Evolutionary conservation across 2,329 filamentous ascomycete genomes (phyloP).

Genomic region (Mycogone perniciosa): DNA sequence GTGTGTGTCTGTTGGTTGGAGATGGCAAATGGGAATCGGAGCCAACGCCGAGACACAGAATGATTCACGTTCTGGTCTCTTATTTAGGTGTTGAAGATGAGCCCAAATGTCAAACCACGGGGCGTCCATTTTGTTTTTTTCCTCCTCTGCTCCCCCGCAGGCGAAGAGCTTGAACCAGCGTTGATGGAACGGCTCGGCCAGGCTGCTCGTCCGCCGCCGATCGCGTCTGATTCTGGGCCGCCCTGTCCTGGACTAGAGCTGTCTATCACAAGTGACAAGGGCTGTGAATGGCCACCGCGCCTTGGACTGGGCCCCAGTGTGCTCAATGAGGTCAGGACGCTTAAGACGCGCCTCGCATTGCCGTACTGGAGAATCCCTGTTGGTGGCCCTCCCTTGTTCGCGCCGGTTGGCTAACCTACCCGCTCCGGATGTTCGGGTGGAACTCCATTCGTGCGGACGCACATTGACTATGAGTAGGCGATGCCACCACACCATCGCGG

Average conservation of each 20-base stretch:
- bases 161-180: not conserved
- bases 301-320: not conserved
- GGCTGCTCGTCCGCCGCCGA: constrained; percentile 1
- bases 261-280: not conserved
- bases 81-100: no score
- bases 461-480: no score
- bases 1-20: no score
- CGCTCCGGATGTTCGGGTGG: not conserved
- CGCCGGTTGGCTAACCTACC: not conserved
- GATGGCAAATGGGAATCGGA: no score
- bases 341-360: not conserved
- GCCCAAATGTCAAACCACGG: no score
- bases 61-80: no score
- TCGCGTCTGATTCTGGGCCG: not conserved
- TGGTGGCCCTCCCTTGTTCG: not conserved
- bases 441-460: not conserved
- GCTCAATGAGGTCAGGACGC: not conserved
- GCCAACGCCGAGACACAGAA: no score
- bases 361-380: not conserved
- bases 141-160: not conserved
- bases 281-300: not conserved
- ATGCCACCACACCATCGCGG: no score
- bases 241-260: not conserved
- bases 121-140: no score
- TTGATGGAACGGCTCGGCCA: not conserved